phyloP scores from a whole-genome alignment of 768 basidiomycete species.

The Dioszegia crocea region DNA sequence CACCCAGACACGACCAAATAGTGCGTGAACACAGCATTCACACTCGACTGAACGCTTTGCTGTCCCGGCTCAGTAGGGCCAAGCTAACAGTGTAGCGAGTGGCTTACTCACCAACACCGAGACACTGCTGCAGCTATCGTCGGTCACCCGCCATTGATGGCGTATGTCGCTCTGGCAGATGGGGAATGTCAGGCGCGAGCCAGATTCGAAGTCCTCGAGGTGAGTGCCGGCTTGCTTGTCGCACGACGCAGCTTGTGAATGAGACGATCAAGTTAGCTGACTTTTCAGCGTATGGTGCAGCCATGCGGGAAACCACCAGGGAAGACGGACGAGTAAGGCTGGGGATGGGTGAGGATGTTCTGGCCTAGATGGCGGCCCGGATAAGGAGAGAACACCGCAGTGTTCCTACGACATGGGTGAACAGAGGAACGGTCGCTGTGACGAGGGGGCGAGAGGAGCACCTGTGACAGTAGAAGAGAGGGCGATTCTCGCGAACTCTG shows the following conservation, averaged over 20 bases:
- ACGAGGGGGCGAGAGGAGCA: too few species aligned
- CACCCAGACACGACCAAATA: slow-evolving; percentile 96
- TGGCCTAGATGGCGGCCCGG: too few species aligned
- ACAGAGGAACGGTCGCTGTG: too few species aligned
- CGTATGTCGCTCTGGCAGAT: slow-evolving; percentile 87
- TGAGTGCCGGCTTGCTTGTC: slow-evolving; percentile 45
- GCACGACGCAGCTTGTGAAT: too few species aligned
- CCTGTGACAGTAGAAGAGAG: too few species aligned
- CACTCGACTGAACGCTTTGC: too few species aligned
- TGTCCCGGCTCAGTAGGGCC: background rate
- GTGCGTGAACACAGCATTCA: too few species aligned
- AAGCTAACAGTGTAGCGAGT: slow-evolving; percentile 62
- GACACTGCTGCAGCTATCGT: slow-evolving; percentile 91
- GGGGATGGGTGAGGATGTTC: background rate
- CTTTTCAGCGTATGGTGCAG: slow-evolving; percentile 76
- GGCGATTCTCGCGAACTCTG: too few species aligned
- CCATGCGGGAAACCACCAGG: slow-evolving; percentile 87
- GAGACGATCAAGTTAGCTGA: too few species aligned
- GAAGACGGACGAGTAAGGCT: slow-evolving; percentile 66
- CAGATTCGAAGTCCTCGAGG: slow-evolving; percentile 95
- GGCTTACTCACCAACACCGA: slow-evolving; percentile 95
- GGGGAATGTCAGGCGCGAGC: slow-evolving; percentile 84
- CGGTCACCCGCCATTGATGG: slow-evolving; percentile 78
- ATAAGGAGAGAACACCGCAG: too few species aligned
- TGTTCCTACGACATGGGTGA: too few species aligned